Conservation (phyloP, 768 basidiomycete species). For the Hortiboletus flavorubellus region DNA sequence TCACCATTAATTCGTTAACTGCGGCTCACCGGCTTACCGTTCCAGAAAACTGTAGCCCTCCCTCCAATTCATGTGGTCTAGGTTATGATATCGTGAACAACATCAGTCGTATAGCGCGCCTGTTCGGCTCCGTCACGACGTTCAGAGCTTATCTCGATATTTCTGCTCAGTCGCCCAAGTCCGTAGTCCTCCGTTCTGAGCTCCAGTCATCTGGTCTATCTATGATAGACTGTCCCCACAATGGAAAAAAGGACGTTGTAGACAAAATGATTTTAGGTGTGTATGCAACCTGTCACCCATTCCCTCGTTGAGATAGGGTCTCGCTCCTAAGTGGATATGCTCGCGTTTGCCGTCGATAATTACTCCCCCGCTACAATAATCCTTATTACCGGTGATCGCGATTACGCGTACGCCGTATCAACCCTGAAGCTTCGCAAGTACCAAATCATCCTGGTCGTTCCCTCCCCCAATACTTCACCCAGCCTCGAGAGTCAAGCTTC, state of each 20-base stretch:
- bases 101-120: conserved; percentile 42
- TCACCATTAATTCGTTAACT: not conserved
- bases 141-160: conserved; percentile 56
- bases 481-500: conserved; percentile 57
- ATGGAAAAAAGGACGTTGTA: conserved; percentile 36
- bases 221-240: conserved; percentile 35
- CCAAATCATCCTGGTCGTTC: conserved; percentile 50
- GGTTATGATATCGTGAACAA: conserved; percentile 42
- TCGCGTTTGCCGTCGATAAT: conserved; percentile 64
- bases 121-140: conserved; percentile 43
- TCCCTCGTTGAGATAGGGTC: conserved; percentile 4
- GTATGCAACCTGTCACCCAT: conserved; percentile 4
- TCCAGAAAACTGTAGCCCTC: conserved; percentile 31
- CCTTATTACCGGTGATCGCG: conserved; percentile 64
- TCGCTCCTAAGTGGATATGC: conserved; percentile 54
- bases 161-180: conserved; percentile 37
- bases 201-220: conserved; percentile 45
- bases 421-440: conserved; percentile 52
- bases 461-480: conserved; percentile 36
- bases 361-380: conserved; percentile 51
- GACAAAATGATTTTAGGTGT: conserved; percentile 48
- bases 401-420: conserved; percentile 63
- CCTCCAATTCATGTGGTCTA: conserved; percentile 33
- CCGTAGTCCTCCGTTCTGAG: conserved; percentile 36
- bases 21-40: conserved; percentile 4